These are phyloP conservation scores for Tylopilus plumbeoviolaceoides DNA, from an alignment of 768 basidiomycete species.

Conservation along the genomic window DNA sequence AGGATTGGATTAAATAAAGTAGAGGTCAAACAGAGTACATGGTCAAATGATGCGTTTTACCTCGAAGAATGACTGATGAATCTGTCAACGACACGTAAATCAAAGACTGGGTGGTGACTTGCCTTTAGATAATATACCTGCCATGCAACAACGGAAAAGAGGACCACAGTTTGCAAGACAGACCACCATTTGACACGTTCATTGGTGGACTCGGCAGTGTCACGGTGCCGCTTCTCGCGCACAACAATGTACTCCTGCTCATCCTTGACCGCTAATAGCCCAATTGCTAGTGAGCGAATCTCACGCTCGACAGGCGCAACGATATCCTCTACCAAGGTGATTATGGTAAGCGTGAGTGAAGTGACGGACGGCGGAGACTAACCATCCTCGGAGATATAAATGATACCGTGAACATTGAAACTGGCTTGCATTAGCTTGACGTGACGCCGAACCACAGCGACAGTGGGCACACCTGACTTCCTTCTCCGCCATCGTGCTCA, in stretches of 20 bases:
- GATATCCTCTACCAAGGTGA: constrained; percentile 46
- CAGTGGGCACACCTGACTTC: constrained; percentile 66
- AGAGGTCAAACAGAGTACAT: constrained; percentile 1
- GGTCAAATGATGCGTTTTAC: constrained; percentile 80
- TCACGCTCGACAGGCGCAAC: constrained; percentile 97
- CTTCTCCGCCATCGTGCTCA: constrained; percentile 96
- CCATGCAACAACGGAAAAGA: constrained; percentile 92
- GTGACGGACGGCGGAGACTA: constrained; percentile 13
- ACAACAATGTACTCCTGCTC: constrained; percentile 99
- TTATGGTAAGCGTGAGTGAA: background rate
- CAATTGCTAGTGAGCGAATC: constrained; percentile 79
- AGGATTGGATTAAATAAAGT: background rate
- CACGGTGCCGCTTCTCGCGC: constrained; percentile 86
- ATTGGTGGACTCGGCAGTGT: constrained; percentile 93
- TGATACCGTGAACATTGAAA: constrained; percentile 97
- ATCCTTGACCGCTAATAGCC: constrained; percentile 87
- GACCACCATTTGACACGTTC: constrained; percentile 99
- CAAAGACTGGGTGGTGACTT: constrained; percentile 9
- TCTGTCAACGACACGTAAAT: constrained; percentile 1
- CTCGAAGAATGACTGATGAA: constrained; percentile 76
- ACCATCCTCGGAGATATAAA: constrained; percentile 92
- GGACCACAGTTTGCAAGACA: constrained; percentile 79
- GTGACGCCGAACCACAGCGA: background rate
- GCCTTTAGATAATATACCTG: constrained; percentile 97
- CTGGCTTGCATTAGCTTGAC: constrained; percentile 34